These are phyloP conservation scores for Sphaerostilbella broomeana DNA, from an alignment of 2,329 filamentous ascomycete genomes.

Conservation along the genomic window DNA sequence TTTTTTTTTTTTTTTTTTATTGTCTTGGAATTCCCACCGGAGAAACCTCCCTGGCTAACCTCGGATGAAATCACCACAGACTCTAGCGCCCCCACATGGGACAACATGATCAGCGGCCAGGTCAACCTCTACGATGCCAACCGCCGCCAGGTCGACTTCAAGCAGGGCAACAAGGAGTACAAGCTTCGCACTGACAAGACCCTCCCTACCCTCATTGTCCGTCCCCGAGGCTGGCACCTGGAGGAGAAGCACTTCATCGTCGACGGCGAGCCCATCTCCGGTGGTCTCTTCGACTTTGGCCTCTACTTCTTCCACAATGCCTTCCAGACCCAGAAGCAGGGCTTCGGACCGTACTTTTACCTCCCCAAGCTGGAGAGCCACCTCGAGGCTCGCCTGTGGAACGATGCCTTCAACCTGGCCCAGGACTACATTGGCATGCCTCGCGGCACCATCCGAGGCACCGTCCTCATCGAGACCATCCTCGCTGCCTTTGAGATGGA, in stretches of 20 bases:
- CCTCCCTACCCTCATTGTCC: constrained; percentile 83
- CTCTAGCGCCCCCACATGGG: constrained; percentile 93
- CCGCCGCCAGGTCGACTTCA: constrained; percentile 91
- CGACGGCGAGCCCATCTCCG: constrained; percentile 90
- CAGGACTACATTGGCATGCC: constrained; percentile 90
- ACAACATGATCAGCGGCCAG: constrained; percentile 98
- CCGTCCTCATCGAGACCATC: constrained; percentile 96
- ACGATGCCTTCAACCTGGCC: constrained; percentile 91
- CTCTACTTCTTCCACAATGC: constrained; percentile 99
- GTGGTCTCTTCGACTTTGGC: constrained; percentile 90
- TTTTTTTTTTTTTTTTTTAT: constrained; percentile 2
- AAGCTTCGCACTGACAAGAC: constrained; percentile 88
- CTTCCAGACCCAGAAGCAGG: constrained; percentile 74
- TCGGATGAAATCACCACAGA: constrained; percentile 44
- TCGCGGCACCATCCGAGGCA: constrained; percentile 87
- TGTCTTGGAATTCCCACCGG: background rate
- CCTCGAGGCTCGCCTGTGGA: constrained; percentile 95
- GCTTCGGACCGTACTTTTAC: constrained; percentile 93
- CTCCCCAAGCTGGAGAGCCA: constrained; percentile 98
- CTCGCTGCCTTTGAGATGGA: constrained; percentile 99
- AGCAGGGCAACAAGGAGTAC: constrained; percentile 91
- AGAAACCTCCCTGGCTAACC: background rate
- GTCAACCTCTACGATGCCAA: constrained; percentile 96
- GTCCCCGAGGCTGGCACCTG: constrained; percentile 94
- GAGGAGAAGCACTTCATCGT: constrained; percentile 98